Conservation (phyloP, 495 filamentous ascomycete species). For the Endocarpon pusillum region DNA sequence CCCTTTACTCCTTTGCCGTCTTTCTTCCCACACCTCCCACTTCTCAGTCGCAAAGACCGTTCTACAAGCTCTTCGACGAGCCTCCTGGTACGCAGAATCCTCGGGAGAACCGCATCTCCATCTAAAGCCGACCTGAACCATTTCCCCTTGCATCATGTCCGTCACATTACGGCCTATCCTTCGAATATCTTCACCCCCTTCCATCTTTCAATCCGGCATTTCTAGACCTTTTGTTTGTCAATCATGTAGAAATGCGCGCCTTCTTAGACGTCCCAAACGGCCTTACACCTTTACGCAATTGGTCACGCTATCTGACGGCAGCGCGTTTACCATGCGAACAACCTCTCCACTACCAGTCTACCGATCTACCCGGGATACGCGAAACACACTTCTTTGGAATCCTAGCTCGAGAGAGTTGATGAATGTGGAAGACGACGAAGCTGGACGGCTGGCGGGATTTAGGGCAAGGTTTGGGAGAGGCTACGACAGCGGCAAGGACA, state of each 20-base stretch:
- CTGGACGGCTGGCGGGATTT: conserved; percentile 75
- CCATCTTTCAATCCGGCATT: too few species aligned
- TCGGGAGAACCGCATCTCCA: conserved; percentile 5
- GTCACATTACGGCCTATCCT: too few species aligned
- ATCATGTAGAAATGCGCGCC: conserved; percentile 72
- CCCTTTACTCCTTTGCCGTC: too few species aligned
- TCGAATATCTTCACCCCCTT: too few species aligned
- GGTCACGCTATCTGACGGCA: conserved; percentile 83
- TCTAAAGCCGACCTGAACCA: conserved; percentile 8
- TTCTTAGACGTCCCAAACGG: conserved; percentile 69
- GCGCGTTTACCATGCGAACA: conserved; percentile 72
- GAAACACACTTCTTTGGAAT: conserved; percentile 84
- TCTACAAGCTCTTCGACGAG: too few species aligned
- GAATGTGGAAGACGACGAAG: conserved; percentile 90
- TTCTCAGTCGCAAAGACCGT: too few species aligned
- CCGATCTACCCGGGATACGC: conserved; percentile 62
- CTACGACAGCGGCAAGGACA: conserved; percentile 47
- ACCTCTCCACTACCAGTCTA: conserved; percentile 68
- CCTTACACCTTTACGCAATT: conserved; percentile 97
- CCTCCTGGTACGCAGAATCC: too few species aligned
- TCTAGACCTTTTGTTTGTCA: too few species aligned
- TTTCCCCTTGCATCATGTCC: conserved; percentile 20
- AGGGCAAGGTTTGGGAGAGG: conserved; percentile 63
- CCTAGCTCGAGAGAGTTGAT: conserved; percentile 56
- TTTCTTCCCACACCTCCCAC: too few species aligned